Percentiles rank a stretch among this genome's conserved stretches.
Evolutionary conservation across 2,329 filamentous ascomycete genomes (phyloP).

Genomic region (Neonectria ditissima): DNA sequence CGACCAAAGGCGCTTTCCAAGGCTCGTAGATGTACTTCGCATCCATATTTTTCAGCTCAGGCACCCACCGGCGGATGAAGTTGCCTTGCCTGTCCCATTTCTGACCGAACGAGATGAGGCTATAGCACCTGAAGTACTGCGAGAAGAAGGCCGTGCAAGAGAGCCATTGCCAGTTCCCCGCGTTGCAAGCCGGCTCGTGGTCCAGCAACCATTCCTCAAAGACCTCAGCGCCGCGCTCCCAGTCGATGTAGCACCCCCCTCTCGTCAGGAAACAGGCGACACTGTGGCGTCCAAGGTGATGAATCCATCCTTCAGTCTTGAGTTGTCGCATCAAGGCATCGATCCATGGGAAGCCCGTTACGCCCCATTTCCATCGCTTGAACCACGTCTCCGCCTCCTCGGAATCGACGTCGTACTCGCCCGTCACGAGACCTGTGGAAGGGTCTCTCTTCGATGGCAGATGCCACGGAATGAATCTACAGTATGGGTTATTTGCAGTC

Average conservation of each 20-base stretch:
- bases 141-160: conserved; percentile 80
- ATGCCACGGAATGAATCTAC: conserved; percentile 84
- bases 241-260: conserved; percentile 81
- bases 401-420: conserved; percentile 73
- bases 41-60: conserved; percentile 71
- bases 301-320: conserved; percentile 79
- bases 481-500: conserved; percentile 72
- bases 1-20: conserved; percentile 76
- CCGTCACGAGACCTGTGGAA: conserved; percentile 62
- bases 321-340: conserved; percentile 85
- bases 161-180: conserved; percentile 84
- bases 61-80: conserved; percentile 74
- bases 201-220: conserved; percentile 83
- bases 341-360: conserved; percentile 84
- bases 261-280: conserved; percentile 85
- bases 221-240: conserved; percentile 82
- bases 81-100: conserved; percentile 79
- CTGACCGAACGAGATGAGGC: conserved; percentile 76
- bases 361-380: conserved; percentile 74
- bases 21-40: conserved; percentile 84
- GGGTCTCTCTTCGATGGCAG: conserved; percentile 70
- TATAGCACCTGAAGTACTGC: conserved; percentile 78
- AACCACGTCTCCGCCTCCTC: conserved; percentile 73
- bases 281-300: conserved; percentile 81
- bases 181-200: conserved; percentile 79